A percentile compares a stretch with the other conserved stretches of the same genome.
phyloP scores from a whole-genome alignment of 2,329 filamentous ascomycete species.

The Aspergillus neoniger region DNA sequence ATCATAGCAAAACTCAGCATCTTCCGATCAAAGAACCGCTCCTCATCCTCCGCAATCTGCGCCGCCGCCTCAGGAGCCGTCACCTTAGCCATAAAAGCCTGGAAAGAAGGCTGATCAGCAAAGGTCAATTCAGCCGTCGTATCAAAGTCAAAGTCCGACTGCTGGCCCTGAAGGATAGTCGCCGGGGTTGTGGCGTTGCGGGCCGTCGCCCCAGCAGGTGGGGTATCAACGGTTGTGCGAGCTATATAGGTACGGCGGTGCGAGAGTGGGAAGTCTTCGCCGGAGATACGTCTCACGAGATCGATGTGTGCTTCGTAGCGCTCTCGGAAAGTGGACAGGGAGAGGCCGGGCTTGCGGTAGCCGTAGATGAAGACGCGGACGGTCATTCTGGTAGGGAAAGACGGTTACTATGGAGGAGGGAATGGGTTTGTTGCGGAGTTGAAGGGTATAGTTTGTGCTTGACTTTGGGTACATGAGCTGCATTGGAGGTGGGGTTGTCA shows the following conservation, averaged over 20 bases:
- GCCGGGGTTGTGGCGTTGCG: constrained; percentile 24
- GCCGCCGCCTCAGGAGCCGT: constrained; percentile 18
- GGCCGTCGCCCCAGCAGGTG: constrained; percentile 10
- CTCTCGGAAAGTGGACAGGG: constrained; percentile 23
- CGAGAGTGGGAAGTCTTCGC: constrained; percentile 22
- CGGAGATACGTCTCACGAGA: constrained; percentile 22
- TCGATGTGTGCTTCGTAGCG: constrained; percentile 25
- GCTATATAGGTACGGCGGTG: constrained; percentile 25
- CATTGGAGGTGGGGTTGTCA: too few species aligned
- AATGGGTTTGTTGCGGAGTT: background rate
- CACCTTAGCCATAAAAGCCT: constrained; percentile 20
- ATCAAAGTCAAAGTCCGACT: constrained; percentile 25
- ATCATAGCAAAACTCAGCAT: constrained; percentile 1
- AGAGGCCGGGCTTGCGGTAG: constrained; percentile 25
- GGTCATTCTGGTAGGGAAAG: background rate
- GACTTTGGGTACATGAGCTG: too few species aligned
- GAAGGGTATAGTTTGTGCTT: background rate
- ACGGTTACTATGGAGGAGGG: background rate
- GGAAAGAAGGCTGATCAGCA: constrained; percentile 20
- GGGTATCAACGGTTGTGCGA: constrained; percentile 13
- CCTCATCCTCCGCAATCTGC: constrained; percentile 26
- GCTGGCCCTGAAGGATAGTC: constrained; percentile 20
- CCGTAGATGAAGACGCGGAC: constrained; percentile 4
- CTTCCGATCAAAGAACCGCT: constrained; percentile 23
- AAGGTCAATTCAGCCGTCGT: constrained; percentile 23